These are phyloP conservation scores for Kentomonas sorsogonicus DNA, from an alignment of 208 protist species.

Conservation along the genomic window DNA sequence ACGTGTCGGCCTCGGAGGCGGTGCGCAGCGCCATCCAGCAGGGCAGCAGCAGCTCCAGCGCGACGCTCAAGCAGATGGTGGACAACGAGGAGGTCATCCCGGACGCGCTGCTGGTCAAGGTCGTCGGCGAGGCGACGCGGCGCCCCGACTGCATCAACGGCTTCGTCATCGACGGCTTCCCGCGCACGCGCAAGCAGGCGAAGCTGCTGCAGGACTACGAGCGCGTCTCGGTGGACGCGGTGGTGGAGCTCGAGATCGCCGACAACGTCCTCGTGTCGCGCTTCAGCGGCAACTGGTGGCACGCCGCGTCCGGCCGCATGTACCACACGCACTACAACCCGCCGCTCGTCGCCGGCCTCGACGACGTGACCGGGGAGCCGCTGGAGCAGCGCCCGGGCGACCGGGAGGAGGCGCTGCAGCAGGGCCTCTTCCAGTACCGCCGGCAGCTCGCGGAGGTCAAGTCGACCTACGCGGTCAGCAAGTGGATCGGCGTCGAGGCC, in stretches of 20 bases:
- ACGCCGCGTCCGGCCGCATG: constrained; percentile 79
- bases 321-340: constrained; percentile 92
- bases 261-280: constrained; percentile 71
- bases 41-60: constrained; percentile 42
- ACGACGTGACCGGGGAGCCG: constrained; percentile 90
- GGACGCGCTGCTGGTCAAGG: constrained; percentile 55
- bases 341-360: constrained; percentile 69
- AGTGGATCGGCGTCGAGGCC: constrained; percentile 59
- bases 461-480: constrained; percentile 48
- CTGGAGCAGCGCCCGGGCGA: constrained; percentile 88
- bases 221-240: constrained; percentile 43
- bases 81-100: constrained; percentile 60
- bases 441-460: constrained; percentile 66
- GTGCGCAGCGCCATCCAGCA: constrained; percentile 65
- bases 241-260: constrained; percentile 66
- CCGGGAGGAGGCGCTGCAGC: constrained; percentile 70
- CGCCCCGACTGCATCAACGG: constrained; percentile 82
- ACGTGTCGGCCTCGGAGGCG: constrained; percentile 62
- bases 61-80: constrained; percentile 51
- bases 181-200: constrained; percentile 69
- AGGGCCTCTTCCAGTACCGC: constrained; percentile 79
- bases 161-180: constrained; percentile 89
- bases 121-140: constrained; percentile 63
- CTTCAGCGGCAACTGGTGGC: constrained; percentile 78
- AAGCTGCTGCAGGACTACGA: constrained; percentile 49